Conservation (phyloP, 345 rosid genomes). For the Eutrema yunnanense region DNA sequence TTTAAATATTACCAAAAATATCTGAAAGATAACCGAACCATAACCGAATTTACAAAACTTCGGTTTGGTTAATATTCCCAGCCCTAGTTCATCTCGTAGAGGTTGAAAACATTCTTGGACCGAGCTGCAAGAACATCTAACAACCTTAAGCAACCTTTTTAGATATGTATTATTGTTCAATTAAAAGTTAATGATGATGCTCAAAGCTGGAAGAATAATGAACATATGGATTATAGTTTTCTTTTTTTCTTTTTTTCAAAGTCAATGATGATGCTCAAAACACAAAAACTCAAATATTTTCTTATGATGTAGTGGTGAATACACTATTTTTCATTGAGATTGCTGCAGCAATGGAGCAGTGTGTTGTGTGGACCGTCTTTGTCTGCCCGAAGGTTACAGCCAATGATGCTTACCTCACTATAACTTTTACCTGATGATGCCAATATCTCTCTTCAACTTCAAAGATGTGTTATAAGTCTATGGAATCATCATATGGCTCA, state of each 20-base stretch:
- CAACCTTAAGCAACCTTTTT: neutral
- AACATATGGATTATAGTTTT: neutral
- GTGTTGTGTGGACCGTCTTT: conserved; percentile 24
- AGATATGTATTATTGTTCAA: neutral
- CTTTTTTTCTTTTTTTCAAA: neutral
- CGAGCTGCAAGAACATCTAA: neutral
- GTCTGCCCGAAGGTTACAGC: conserved; percentile 13
- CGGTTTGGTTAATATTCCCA: no score
- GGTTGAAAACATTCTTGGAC: neutral
- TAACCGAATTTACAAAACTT: no score
- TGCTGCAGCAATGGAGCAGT: conserved; percentile 18
- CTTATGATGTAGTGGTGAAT: neutral
- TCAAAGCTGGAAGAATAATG: conserved; percentile 2
- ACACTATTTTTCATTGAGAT: neutral
- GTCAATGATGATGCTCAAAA: conserved; percentile 16
- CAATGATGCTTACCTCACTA: conserved; percentile 20
- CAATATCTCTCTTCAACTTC: conserved; percentile 9
- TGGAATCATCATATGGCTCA: neutral
- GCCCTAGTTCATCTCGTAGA: neutral
- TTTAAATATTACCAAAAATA: no score
- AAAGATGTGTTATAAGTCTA: neutral
- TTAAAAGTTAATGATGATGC: no score
- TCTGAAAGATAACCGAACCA: no score
- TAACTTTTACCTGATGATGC: conserved; percentile 11
- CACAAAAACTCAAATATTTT: neutral